Percentiles rank a stretch among this genome's conserved stretches.
Evolutionary conservation across 208 protist species (phyloP).

Genomic region (Tritrichomonas foetus): DNA sequence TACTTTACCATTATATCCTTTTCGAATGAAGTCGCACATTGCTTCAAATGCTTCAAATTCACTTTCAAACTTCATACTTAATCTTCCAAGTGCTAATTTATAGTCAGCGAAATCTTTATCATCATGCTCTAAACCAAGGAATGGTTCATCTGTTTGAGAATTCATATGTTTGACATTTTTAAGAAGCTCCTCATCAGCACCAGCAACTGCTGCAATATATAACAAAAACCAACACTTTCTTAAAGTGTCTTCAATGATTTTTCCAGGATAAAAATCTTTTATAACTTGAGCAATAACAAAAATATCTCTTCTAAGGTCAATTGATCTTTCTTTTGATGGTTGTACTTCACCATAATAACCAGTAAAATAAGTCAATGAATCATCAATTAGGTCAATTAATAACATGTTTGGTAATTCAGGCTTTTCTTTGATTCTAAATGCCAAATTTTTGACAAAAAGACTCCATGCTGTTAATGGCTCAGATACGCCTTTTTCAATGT

Average conservation of each 20-base stretch:
- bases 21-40: not conserved
- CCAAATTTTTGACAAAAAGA: not conserved
- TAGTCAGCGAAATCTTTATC: not conserved
- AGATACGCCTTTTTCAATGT: too few relatives aligned
- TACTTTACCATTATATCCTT: too few relatives aligned
- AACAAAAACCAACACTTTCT: not conserved
- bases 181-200: not conserved
- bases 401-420: constrained; percentile 1
- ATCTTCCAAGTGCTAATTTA: not conserved
- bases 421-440: not conserved
- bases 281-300: not conserved
- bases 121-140: not conserved
- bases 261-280: not conserved
- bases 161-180: not conserved
- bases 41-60: not conserved
- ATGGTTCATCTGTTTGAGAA: not conserved
- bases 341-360: not conserved
- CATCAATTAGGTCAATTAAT: not conserved
- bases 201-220: not conserved
- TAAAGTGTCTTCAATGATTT: not conserved
- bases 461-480: not conserved
- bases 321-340: not conserved
- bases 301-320: not conserved
- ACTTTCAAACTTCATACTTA: not conserved
- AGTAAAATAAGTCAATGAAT: not conserved